phyloP scores from a whole-genome alignment of 306 rosid species.

The Dalbergia cultrata region DNA sequence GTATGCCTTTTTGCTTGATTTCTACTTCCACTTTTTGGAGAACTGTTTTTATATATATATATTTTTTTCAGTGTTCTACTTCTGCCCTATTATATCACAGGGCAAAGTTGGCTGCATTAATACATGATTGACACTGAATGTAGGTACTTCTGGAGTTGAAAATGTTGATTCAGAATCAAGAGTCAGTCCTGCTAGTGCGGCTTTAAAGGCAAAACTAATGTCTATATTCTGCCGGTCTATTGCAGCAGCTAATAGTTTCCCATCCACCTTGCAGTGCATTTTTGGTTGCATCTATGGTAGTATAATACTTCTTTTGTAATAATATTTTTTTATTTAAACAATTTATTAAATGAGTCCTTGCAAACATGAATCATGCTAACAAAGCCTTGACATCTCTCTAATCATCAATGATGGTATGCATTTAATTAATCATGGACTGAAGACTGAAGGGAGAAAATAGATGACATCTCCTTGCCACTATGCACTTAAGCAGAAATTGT shows the following conservation, averaged over 20 bases:
- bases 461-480: neutral
- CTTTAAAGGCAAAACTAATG: conserved; percentile 84
- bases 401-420: conserved; percentile 4
- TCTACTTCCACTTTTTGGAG: too few species aligned
- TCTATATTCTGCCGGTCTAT: conserved; percentile 94
- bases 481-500: neutral
- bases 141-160: conserved; percentile 78
- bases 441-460: conserved; percentile 5
- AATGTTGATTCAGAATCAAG: conserved; percentile 70
- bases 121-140: conserved; percentile 47
- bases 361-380: conserved; percentile 8
- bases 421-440: conserved; percentile 24
- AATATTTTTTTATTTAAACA: conserved; percentile 22
- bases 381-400: neutral
- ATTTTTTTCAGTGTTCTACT: neutral
- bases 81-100: neutral
- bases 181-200: conserved; percentile 78
- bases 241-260: conserved; percentile 93
- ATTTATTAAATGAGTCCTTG: neutral
- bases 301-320: conserved; percentile 16
- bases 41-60: too few species aligned
- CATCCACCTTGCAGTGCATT: conserved; percentile 94
- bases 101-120: neutral
- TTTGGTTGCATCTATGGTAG: conserved; percentile 95
- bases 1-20: too few species aligned